A percentile compares a stretch with the other conserved stretches of the same genome.
phyloP scores from a whole-genome alignment of 129 eudicot genomes.

The Smallanthus sonchifolius region DNA sequence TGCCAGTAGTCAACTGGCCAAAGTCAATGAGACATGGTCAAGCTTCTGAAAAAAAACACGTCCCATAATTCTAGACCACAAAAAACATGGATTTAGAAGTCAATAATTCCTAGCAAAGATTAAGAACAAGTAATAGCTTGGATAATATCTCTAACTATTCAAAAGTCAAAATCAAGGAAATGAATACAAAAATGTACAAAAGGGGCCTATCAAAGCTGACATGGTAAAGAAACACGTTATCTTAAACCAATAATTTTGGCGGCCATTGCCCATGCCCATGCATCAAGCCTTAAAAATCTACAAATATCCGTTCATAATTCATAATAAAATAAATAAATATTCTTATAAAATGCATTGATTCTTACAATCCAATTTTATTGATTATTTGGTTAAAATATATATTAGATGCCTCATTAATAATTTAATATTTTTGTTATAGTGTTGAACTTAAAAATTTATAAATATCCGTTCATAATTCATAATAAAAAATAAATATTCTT shows the following conservation, averaged over 20 bases:
- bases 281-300: neutral
- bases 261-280: neutral
- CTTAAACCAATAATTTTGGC: conserved; percentile 3
- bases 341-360: too few relatives aligned
- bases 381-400: neutral
- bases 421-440: neutral
- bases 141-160: too few relatives aligned
- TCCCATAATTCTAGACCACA: neutral
- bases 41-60: neutral
- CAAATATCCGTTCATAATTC: too few relatives aligned
- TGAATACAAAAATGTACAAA: neutral
- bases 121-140: too few relatives aligned
- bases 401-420: neutral
- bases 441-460: neutral
- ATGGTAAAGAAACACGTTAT: conserved; percentile 15
- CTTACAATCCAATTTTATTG: neutral
- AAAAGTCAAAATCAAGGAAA: neutral
- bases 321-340: too few relatives aligned
- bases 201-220: conserved; percentile 12
- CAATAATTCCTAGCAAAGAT: too few relatives aligned
- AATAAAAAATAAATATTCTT: too few relatives aligned
- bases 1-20: conserved; percentile 1
- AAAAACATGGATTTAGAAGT: neutral
- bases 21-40: conserved; percentile 12
- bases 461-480: neutral